phyloP scores from a whole-genome alignment of 768 basidiomycete species.

The Collybia mongolica region DNA sequence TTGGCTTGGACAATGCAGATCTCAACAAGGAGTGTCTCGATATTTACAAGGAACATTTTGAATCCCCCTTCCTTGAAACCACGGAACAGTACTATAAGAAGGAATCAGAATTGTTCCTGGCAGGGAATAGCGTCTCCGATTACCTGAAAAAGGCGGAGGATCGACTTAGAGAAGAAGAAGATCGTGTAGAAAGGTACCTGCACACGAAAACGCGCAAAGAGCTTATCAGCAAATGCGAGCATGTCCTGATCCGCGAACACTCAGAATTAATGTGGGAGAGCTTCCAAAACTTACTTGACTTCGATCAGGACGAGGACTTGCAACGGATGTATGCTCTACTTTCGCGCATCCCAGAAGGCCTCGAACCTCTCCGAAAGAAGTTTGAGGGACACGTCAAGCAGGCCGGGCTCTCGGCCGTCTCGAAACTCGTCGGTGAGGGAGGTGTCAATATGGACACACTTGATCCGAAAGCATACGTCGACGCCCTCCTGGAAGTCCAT shows the following conservation, averaged over 20 bases:
- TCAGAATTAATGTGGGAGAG: slow-evolving; percentile 91
- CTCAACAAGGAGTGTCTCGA: slow-evolving; percentile 94
- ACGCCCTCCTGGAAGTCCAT: slow-evolving; percentile 90
- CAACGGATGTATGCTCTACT: slow-evolving; percentile 96
- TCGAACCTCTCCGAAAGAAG: slow-evolving; percentile 90
- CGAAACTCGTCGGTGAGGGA: slow-evolving; percentile 69
- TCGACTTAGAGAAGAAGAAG: slow-evolving; percentile 91
- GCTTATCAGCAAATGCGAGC: slow-evolving; percentile 85
- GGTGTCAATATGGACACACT: slow-evolving; percentile 64
- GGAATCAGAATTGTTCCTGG: slow-evolving; percentile 92
- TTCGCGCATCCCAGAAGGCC: slow-evolving; percentile 89
- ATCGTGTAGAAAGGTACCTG: slow-evolving; percentile 93
- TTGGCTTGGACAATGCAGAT: slow-evolving; percentile 90
- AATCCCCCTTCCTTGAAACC: slow-evolving; percentile 81
- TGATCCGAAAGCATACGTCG: slow-evolving; percentile 96
- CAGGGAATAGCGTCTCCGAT: slow-evolving; percentile 90
- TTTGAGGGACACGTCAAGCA: slow-evolving; percentile 97
- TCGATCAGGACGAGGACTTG: slow-evolving; percentile 94
- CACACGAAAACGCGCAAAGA: slow-evolving; percentile 89
- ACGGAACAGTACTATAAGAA: slow-evolving; percentile 93
- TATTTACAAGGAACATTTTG: slow-evolving; percentile 93
- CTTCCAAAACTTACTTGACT: slow-evolving; percentile 91
- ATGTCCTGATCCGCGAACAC: slow-evolving; percentile 91
- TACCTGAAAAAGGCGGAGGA: slow-evolving; percentile 97
- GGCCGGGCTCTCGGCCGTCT: slow-evolving; percentile 81